A percentile compares a stretch with the other conserved stretches of the same genome.
Conservation (phyloP, 805 yeast genomes). For the Danielozyma ontarioensis region DNA sequence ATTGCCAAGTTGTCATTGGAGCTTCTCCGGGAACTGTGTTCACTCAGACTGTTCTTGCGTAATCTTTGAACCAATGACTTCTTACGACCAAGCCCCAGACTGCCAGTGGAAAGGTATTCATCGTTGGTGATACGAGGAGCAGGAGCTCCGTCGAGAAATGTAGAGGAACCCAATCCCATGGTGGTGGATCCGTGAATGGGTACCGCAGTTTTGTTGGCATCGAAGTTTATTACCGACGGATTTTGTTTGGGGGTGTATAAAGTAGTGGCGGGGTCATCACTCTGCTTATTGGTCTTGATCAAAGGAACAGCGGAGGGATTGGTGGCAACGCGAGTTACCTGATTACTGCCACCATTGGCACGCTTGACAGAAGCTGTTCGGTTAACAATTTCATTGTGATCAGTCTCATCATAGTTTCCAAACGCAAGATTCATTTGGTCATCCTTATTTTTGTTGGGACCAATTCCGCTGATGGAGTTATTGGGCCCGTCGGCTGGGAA, state of each 20-base stretch:
- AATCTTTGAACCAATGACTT: conserved; percentile 76
- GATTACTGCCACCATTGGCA: background rate
- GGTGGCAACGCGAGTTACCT: background rate
- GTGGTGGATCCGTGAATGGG: conserved; percentile 85
- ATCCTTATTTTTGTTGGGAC: conserved; percentile 40
- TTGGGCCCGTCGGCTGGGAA: conserved; percentile 96
- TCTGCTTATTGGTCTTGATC: conserved; percentile 13
- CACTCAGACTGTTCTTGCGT: conserved; percentile 34
- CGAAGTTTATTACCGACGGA: conserved; percentile 59
- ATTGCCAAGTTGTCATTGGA: conserved; percentile 17
- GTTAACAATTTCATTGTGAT: conserved; percentile 37
- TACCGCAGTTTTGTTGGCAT: conserved; percentile 59
- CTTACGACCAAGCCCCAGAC: conserved; percentile 63
- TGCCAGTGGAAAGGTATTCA: conserved; percentile 16
- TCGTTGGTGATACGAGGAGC: conserved; percentile 52
- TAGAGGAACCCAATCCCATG: conserved; percentile 84
- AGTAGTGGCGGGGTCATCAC: conserved; percentile 15
- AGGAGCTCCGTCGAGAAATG: conserved; percentile 95
- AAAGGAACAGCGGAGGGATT: conserved; percentile 5
- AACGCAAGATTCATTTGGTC: conserved; percentile 70
- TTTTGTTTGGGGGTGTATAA: conserved; percentile 42
- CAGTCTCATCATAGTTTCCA: conserved; percentile 56
- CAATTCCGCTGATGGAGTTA: conserved; percentile 69
- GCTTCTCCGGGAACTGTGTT: conserved; percentile 24
- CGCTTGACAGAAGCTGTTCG: conserved; percentile 11